phyloP scores from a whole-genome alignment of 768 basidiomycete species.

The Podaxis carcinomalis region DNA sequence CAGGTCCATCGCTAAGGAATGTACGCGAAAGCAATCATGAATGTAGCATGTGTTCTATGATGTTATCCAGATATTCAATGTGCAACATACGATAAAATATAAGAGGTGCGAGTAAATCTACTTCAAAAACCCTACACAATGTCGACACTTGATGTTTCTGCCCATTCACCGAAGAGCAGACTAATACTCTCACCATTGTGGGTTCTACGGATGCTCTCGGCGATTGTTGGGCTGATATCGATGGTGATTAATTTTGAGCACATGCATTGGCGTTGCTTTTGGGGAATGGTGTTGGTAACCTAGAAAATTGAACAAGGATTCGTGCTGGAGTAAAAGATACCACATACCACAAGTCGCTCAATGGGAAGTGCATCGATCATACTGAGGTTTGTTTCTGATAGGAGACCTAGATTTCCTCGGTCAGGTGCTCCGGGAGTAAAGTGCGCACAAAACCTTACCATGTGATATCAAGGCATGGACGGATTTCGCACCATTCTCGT shows the following conservation, averaged over 20 bases:
- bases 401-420: slow-evolving; percentile 47
- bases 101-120: neutral
- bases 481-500: slow-evolving; percentile 84
- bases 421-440: slow-evolving; percentile 12
- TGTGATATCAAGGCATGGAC: slow-evolving; percentile 91
- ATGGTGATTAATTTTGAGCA: slow-evolving; percentile 82
- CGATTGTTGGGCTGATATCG: slow-evolving; percentile 88
- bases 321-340: neutral
- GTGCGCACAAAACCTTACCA: slow-evolving; percentile 42
- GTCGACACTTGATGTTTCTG: slow-evolving; percentile 43
- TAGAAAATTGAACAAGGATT: slow-evolving; percentile 23
- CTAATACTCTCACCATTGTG: slow-evolving; percentile 95
- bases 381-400: slow-evolving; percentile 72
- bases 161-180: slow-evolving; percentile 81
- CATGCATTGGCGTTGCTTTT: slow-evolving; percentile 55
- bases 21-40: neutral
- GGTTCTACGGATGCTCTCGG: slow-evolving; percentile 93
- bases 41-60: neutral
- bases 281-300: slow-evolving; percentile 96
- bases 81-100: slow-evolving; percentile 1
- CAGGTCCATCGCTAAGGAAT: neutral
- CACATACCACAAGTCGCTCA: slow-evolving; percentile 77
- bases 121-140: slow-evolving; percentile 22
- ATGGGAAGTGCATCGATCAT: slow-evolving; percentile 70
- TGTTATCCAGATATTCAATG: neutral